Base-by-base conservation (phyloP, 1,284 basidiomycete species). In the Singerocomus inundabilis region DNA sequence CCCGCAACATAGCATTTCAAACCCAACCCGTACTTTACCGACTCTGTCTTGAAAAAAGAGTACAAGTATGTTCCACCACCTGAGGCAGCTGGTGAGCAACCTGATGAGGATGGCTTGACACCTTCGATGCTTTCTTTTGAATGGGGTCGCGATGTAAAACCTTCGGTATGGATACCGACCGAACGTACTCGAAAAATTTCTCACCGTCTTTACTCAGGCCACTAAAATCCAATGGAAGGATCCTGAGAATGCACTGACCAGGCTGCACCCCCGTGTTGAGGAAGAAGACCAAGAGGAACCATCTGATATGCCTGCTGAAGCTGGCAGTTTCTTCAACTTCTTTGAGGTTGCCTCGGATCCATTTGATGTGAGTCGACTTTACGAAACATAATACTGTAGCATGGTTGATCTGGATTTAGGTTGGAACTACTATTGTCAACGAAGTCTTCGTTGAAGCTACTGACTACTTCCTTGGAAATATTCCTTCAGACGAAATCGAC, bases 251-350 rank as follows among this genome's bases (percentile, higher is more conserved):
- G 85, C 85, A 41, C 68, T 93, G 61, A 84, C 82, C 30, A 91
- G 91, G 69, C 59, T 85, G 51, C 85, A 91, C 68, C 91, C 91
- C 39, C 82, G 83, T 35, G 77, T 81, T 44, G 59, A 64, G 28
- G 79, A 77, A 48, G 82, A 82, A 25, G 59, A 67, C 13, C 47
- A 70, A 24, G 71, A 69, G 40, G 72, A 82, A 13, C n/a, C n/a
- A n/a, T 76, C 80, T 21, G 81, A 84, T 40, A 59, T 77, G 44
- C 70, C 76, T 44, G 72, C 75, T 28, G 91, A 92, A 49, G 72
- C 79, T 41, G 91, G 92, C 49, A 90, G 84, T 62, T 92, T 94
- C 75, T 94, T 94, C 79, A 90, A 91, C 71, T 86, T 85, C 61
- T 93, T 94, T 58, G 90, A 89, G 67, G 67, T 78, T 48, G 74